Evolutionary conservation across 2,329 filamentous ascomycete species (phyloP), one percentile per base, ranked within the genome.

Genomic region (Aaosphaeria pasadenensis): DNA sequence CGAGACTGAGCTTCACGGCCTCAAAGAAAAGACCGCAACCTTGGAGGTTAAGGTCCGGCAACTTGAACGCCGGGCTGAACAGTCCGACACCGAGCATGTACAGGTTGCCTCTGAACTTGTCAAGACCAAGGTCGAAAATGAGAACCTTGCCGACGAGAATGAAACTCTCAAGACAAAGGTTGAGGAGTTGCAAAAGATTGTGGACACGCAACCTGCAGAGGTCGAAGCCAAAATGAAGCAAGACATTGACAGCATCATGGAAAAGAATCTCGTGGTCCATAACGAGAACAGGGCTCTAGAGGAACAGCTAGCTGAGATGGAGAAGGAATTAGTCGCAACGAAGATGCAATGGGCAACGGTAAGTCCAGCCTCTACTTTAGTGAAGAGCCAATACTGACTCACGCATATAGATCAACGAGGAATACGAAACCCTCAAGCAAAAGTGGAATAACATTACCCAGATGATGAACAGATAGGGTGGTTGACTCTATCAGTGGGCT

Each of bases 271-370:
- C 53, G 90, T 95, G 62, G 91, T 97, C 6, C 91, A 97, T 63
- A 91, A 95, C 59, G 90, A 96, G 74, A 99, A 97, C 64, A 81
- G 88, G 51, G 83, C 80, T 49, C 75, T 99, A 57, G 91, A 96
- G 71, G 92, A 95, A 66, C 89, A 94, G 63, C 82, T 96, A 80
- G 80, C 83, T 5, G 91, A 96, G 59, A 88, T 97, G 77, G 94
- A 97, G 76, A 88, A 91, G 71, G 85, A 91, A 69, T 76, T 99
- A 56, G 92, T 99, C 54, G 84, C 87, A 66, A 94, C 91, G 1
- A 99, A 99, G 80, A 88, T 99, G 88, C 83, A 84, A 63, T 91
- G 91, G 75, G 94, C 94, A 46, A 90, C 96, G 85, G 92, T 96
- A 79, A 77, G 86, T 77, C 33, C 30, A 6, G 30, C 30, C 13